A percentile compares a stretch with the other conserved stretches of the same genome.
These are phyloP conservation scores for Grosmannia serpens DNA, from an alignment of 2,329 filamentous ascomycete genomes.

Conservation along the genomic window DNA sequence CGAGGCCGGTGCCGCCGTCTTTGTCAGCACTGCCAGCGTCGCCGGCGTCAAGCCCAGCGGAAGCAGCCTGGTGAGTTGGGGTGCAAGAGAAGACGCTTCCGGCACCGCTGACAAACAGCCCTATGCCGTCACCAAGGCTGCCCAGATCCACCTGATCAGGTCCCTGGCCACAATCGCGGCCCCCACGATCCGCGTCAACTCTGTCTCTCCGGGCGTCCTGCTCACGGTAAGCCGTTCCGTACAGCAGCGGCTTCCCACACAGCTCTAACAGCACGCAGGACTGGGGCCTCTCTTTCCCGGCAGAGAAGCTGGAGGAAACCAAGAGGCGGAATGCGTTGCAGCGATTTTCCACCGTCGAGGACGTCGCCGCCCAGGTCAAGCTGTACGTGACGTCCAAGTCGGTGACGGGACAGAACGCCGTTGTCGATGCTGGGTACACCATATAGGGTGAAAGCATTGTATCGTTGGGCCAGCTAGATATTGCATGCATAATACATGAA, in stretches of 20 bases:
- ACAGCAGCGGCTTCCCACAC: background rate
- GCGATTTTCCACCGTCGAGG: slow-evolving; percentile 41
- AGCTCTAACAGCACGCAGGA: slow-evolving; percentile 24
- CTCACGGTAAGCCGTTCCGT: slow-evolving; percentile 26
- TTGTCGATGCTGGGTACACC: slow-evolving; percentile 11
- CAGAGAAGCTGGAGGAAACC: slow-evolving; percentile 41
- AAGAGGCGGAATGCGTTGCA: slow-evolving; percentile 49
- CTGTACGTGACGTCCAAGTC: slow-evolving; percentile 9
- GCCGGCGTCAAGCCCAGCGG: slow-evolving; percentile 54
- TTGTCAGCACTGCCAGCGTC: slow-evolving; percentile 52
- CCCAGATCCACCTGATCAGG: slow-evolving; percentile 49
- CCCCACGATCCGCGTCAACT: slow-evolving; percentile 47
- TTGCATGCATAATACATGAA: no score
- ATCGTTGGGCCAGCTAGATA: no score
- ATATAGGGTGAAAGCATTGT: background rate
- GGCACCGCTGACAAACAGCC: slow-evolving; percentile 32
- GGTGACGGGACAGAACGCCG: slow-evolving; percentile 10
- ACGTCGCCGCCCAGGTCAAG: slow-evolving; percentile 11
- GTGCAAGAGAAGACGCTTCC: background rate
- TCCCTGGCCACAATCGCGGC: slow-evolving; percentile 39
- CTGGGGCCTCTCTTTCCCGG: slow-evolving; percentile 50
- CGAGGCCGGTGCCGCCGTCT: slow-evolving; percentile 29
- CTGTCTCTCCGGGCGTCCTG: slow-evolving; percentile 42
- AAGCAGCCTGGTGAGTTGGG: slow-evolving; percentile 37
- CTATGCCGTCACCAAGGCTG: slow-evolving; percentile 68